Conservation (phyloP, 768 basidiomycete species). For the Lactarius indigo region DNA sequence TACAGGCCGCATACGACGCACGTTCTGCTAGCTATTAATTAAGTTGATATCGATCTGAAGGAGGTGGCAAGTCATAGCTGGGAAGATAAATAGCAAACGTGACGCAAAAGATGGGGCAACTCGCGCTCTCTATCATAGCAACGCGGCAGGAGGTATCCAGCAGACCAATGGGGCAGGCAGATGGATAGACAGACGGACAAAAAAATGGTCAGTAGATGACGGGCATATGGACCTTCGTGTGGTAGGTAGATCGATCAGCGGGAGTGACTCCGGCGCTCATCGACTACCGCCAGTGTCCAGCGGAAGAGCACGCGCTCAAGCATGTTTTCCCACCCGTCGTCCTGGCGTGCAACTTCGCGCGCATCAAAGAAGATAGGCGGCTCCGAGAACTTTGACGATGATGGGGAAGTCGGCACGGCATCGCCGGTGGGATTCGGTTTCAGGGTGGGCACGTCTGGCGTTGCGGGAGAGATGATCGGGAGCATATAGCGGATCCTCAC, state of each 20-base stretch:
- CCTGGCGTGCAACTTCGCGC: constrained; percentile 64
- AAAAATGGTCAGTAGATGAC: constrained; percentile 7
- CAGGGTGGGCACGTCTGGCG: constrained; percentile 33
- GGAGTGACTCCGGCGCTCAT: constrained; percentile 47
- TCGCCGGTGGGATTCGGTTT: constrained; percentile 25
- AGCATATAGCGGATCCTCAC: constrained; percentile 80
- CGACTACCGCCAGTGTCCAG: constrained; percentile 68
- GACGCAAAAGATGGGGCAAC: neutral
- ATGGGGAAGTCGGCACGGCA: constrained; percentile 28
- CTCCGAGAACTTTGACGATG: constrained; percentile 38
- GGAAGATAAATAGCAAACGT: neutral
- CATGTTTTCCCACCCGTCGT: constrained; percentile 80
- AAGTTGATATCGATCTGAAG: neutral
- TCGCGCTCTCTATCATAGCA: neutral
- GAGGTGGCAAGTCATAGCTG: neutral
- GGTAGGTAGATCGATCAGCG: neutral
- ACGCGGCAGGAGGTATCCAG: constrained; percentile 1
- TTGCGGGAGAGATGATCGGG: constrained; percentile 56
- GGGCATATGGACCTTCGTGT: neutral
- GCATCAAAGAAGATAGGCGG: constrained; percentile 67
- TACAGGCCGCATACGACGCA: neutral
- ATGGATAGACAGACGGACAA: neutral
- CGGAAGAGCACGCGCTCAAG: constrained; percentile 55
- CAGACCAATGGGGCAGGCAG: neutral
- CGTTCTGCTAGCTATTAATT: neutral